Evolutionary conservation across 2,329 filamentous ascomycete species (phyloP), one percentile per base, ranked within the genome.

Genomic region (Cytospora piceicola): DNA sequence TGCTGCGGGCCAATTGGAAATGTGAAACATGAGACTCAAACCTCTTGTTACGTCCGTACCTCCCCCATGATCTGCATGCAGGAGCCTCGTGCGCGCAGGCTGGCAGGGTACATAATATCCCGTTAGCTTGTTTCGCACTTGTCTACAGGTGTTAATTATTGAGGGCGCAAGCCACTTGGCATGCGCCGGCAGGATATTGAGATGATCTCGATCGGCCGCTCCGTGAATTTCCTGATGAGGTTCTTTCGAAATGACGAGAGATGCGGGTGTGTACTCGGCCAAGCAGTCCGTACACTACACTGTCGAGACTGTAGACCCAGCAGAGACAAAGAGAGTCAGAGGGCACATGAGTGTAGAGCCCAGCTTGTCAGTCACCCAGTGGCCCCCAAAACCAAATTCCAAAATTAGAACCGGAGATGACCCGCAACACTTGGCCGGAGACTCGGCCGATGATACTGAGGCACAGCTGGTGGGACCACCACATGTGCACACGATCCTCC

Each of bases 1-100:
- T 42, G 53, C 32, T 57, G 61, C 61, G 61, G 61, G 61, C 61
- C 61, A 63, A 57, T 51, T 46, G 46, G 51, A 46, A 46, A 63
- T 57, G 61, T 63, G 61, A 63, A 63, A 63, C 61, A 36, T 51
- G 61, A 63, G 61, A 63, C 32, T 63, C 39, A 63, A 49, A 49
- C 46, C n/a, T 46, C 20, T 17, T 51, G 52, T 63, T 32, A 29
- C 27, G 27, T 29, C 27, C 27, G 27, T 53, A 34, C 36, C 39
- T 57, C 36, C 32, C 32, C 11, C 53, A 63, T 54, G 61, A 63
- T 54, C 61, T 63, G 12, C 46, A 49, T 24, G 46, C 46, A 49
- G 46, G 46, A 49, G 46, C 46, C n/a, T 22, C 46, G 46, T 49
- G 46, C 46, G 12, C 53, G 51, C 53, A 52, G 61, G 61, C 42